These are phyloP conservation scores for Catharanthus roseus DNA, from an alignment of 257 asterid genomes.

Conservation along the genomic window DNA sequence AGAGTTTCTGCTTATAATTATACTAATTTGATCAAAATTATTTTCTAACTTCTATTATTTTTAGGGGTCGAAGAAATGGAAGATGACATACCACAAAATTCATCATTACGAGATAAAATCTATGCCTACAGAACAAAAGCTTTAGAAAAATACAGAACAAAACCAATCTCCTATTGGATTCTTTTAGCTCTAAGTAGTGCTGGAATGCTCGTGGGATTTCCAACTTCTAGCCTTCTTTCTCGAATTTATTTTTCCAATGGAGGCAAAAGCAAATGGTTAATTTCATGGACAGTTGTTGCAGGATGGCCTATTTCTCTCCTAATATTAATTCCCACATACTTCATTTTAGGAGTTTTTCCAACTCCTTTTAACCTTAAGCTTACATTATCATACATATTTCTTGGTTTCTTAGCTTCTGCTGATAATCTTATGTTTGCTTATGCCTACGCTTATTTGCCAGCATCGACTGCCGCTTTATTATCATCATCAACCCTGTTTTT, in stretches of 20 bases:
- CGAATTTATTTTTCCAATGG: conserved; percentile 79
- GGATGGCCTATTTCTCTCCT: conserved; percentile 82
- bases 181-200: conserved; percentile 53
- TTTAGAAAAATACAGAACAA: conserved; percentile 38
- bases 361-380: conserved; percentile 61
- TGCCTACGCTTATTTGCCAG: conserved; percentile 84
- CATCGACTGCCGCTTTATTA: conserved; percentile 83
- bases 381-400: conserved; percentile 36
- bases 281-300: conserved; percentile 86
- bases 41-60: not conserved
- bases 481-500: conserved; percentile 73
- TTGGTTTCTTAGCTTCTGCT: conserved; percentile 75
- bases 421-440: conserved; percentile 92
- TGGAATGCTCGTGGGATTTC: conserved; percentile 74
- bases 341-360: conserved; percentile 42
- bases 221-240: conserved; percentile 85
- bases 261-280: conserved; percentile 83
- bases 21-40: not conserved
- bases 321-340: conserved; percentile 58
- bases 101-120: conserved; percentile 31
- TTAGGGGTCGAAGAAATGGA: conserved; percentile 43
- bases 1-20: not conserved
- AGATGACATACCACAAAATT: conserved; percentile 28
- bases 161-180: conserved; percentile 74
- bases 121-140: conserved; percentile 26